These are phyloP conservation scores for Juncus effusus DNA, from an alignment of 176 grass and related monocot genomes.

Conservation along the genomic window DNA sequence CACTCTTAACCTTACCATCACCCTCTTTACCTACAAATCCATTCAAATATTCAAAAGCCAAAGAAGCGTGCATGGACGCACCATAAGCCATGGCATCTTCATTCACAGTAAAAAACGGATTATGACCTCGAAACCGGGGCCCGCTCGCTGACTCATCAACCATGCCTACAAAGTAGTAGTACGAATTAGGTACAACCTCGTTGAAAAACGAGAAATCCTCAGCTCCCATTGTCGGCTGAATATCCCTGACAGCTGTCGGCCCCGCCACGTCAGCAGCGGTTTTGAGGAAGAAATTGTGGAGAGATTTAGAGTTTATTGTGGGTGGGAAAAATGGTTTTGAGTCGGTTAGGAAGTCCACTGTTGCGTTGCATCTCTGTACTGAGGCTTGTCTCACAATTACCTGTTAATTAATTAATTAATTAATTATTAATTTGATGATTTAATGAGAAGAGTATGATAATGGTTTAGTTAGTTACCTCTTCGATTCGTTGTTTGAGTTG, in stretches of 20 bases:
- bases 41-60: conserved; percentile 57
- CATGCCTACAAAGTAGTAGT: conserved; percentile 86
- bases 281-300: conserved; percentile 61
- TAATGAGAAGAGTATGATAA: neutral
- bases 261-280: conserved; percentile 55
- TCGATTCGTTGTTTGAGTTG: conserved; percentile 76
- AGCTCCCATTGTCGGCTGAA: conserved; percentile 56
- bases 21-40: conserved; percentile 34
- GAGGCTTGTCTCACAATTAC: conserved; percentile 88
- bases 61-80: conserved; percentile 59
- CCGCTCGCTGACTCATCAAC: conserved; percentile 29
- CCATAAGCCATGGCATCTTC: conserved; percentile 65
- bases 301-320: conserved; percentile 50
- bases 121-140: conserved; percentile 33
- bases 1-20: neutral
- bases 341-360: conserved; percentile 49
- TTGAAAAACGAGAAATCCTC: conserved; percentile 84
- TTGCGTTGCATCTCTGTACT: conserved; percentile 79
- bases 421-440: neutral
- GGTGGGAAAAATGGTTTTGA: conserved; percentile 57
- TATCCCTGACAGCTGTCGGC: conserved; percentile 53
- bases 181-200: conserved; percentile 45
- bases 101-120: conserved; percentile 70
- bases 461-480: conserved; percentile 41
- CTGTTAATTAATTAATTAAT: conserved; percentile 33